Conservation (phyloP, 2,329 filamentous ascomycete genomes). For the Pseudohalonectria lignicola region DNA sequence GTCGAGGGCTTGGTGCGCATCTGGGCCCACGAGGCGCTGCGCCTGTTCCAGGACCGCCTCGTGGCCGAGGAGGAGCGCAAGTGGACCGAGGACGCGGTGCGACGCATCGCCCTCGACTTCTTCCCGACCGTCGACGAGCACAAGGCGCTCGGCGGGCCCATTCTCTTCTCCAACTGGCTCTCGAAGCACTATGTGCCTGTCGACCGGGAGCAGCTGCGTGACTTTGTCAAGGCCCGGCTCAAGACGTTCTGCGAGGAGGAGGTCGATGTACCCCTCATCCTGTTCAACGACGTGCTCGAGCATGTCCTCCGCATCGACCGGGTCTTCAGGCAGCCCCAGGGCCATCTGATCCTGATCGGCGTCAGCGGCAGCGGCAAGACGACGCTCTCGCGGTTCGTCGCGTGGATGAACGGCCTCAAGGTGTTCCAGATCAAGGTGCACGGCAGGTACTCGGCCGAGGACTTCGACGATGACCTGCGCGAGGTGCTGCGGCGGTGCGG, state of each 20-base stretch:
- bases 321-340: slow-evolving; percentile 96
- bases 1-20: slow-evolving; percentile 91
- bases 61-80: slow-evolving; percentile 87
- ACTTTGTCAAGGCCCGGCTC: slow-evolving; percentile 94
- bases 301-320: slow-evolving; percentile 97
- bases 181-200: slow-evolving; percentile 98
- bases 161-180: slow-evolving; percentile 98
- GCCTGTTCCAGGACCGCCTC: slow-evolving; percentile 93
- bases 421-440: slow-evolving; percentile 99
- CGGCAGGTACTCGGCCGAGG: slow-evolving; percentile 93
- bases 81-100: slow-evolving; percentile 88
- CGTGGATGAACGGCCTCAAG: slow-evolving; percentile 99
- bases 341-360: slow-evolving; percentile 95
- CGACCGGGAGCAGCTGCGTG: slow-evolving; percentile 84
- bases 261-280: slow-evolving; percentile 91
- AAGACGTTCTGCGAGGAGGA: slow-evolving; percentile 99
- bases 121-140: slow-evolving; percentile 94
- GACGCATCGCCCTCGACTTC: slow-evolving; percentile 74
- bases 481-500: slow-evolving; percentile 88
- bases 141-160: slow-evolving; percentile 81
- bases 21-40: slow-evolving; percentile 94
- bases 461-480: slow-evolving; percentile 95
- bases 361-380: slow-evolving; percentile 99
- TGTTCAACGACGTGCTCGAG: slow-evolving; percentile 99
- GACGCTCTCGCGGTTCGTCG: slow-evolving; percentile 92